Evolutionary conservation across 2,329 filamentous ascomycete genomes (phyloP), one percentile per base, ranked within the genome.

Genomic region (Aspergillus melleus): DNA sequence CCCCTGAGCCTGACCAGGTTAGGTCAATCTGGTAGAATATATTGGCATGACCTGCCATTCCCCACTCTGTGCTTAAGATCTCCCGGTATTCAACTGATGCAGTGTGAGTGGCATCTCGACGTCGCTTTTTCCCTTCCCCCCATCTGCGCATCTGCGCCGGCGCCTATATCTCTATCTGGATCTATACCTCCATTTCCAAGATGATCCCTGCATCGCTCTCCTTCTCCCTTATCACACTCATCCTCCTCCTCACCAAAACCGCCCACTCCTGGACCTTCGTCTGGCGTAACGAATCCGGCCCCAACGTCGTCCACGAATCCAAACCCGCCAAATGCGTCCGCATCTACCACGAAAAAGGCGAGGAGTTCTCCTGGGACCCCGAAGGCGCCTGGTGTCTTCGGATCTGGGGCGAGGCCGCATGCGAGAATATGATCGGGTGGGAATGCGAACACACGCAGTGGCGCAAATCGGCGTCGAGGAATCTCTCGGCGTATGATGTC

Each of bases 331-430:
- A 58, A 26, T 65, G 63, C 51, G 61, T 59, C 2, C 57, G 29
- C 9, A 61, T 65, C 47, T 65, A 60, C 42, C 63, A 65, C 14
- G 10, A 55, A 52, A n/a, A 60, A 49, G 61, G 57, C 19, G 16
- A 55, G 10, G 14, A 52, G 12, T 65, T 63, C 53, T 52, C 58
- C 20, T 65, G 52, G 32, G 59, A 60, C 29, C 63, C 63, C 1
- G 63, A 63, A 29, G 64, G 64, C 8, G 32, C 57, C 32, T 65
- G 59, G 59, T 65, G 61, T 32, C 14, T 65, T 16, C 46, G 58
- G 12, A 61, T 64, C 32, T 65, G 57, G 53, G 26, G 49, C 12
- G 61, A 65, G 10, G 0, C 53, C 14, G 24, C 19, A 16, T 65
- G 64, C 49, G 12, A 50, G 9, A 24, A 24, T n/a, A 32, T 39